Evolutionary conservation across 2,329 filamentous ascomycete species (phyloP).

Genomic region (Tolypocladium guangdongense): DNA sequence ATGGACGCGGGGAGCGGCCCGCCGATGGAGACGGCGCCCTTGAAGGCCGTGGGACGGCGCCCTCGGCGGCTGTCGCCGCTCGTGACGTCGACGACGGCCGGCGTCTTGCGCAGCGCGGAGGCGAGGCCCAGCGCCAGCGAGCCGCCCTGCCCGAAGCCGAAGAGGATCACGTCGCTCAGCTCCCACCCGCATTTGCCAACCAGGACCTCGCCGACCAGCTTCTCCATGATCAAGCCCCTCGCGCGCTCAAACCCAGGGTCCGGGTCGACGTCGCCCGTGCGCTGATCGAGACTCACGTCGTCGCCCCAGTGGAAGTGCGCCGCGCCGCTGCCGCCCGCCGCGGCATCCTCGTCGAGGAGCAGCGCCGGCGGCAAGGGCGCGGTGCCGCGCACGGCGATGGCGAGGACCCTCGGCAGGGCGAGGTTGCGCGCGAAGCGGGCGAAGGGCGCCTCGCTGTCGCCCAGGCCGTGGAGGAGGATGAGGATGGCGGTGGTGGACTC

Average conservation of each 20-base stretch:
- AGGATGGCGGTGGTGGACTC: slow-evolving; percentile 64
- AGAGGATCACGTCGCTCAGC: slow-evolving; percentile 46
- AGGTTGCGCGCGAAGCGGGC: slow-evolving; percentile 56
- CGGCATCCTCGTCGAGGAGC: slow-evolving; percentile 27
- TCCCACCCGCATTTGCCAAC: slow-evolving; percentile 48
- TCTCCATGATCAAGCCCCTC: slow-evolving; percentile 31
- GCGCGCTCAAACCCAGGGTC: slow-evolving; percentile 51
- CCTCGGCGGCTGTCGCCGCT: slow-evolving; percentile 4
- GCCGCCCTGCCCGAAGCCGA: slow-evolving; percentile 59
- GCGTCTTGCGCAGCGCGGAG: slow-evolving; percentile 27
- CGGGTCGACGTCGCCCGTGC: slow-evolving; percentile 42
- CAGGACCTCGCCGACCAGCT: slow-evolving; percentile 40
- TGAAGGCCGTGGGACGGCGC: slow-evolving; percentile 19
- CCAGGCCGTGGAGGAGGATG: slow-evolving; percentile 74
- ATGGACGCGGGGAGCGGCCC: slow-evolving; percentile 44
- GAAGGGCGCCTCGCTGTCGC: slow-evolving; percentile 63
- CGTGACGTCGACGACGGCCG: slow-evolving; percentile 23
- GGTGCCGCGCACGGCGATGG: slow-evolving; percentile 63
- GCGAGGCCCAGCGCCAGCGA: slow-evolving; percentile 48
- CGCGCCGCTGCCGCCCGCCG: slow-evolving; percentile 8
- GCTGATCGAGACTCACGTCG: slow-evolving; percentile 43
- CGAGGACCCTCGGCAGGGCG: slow-evolving; percentile 64
- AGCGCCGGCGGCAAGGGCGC: slow-evolving; percentile 58
- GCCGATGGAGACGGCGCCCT: slow-evolving; percentile 54
- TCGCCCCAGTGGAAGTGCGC: slow-evolving; percentile 55